Evolutionary conservation across 2,329 filamentous ascomycete genomes (phyloP), one percentile per base, ranked within the genome.

Genomic region (Plenodomus tracheiphilus): DNA sequence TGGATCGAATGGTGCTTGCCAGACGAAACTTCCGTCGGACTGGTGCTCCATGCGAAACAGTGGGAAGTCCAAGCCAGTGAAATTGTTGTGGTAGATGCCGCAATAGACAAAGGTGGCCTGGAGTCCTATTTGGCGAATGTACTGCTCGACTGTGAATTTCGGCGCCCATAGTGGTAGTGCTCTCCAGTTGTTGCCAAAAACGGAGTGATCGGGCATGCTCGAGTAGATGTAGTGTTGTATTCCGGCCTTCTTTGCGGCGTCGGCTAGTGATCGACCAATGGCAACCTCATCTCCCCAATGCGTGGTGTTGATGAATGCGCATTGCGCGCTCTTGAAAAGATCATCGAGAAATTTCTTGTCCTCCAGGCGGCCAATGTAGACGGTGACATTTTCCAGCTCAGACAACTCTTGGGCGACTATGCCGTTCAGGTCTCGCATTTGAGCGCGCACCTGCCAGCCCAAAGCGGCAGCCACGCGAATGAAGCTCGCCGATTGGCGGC

Each of bases 11-110:
- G 94, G 94, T 1, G 93, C 93, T 67, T 91, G 86, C 94, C 94
- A 97, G 49, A 87, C 78, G 70, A 97, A 97, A 45, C 88, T 91
- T 16, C 90, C 91, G 63, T 97, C 91, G 1, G 79, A 73, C 72
- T 91, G 86, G 39, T 96, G 77, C 56, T 95, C 91, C 88, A 97
- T 96, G 75, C 92, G 94, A 77, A 97, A 97, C 3, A 97, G 81
- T 1, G 94, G 94, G 68, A 96, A 97, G 1, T 85, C 85, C 25
- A 97, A 80, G 39, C 89, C 94, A 22, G 93, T 97, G 75, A 97
- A 99, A 72, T 99, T 97, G 75, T 97, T 97, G 80, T 97, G 96
- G 79, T 97, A 99, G 64, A 97, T 97, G 51, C 93, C 94, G 9
- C 92, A 91, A 74, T 97, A 97, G 58, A 97, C 87, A 72, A 96